Conservation (phyloP, 1,139 yeast genomes). For the Suhomyces terraborum region DNA sequence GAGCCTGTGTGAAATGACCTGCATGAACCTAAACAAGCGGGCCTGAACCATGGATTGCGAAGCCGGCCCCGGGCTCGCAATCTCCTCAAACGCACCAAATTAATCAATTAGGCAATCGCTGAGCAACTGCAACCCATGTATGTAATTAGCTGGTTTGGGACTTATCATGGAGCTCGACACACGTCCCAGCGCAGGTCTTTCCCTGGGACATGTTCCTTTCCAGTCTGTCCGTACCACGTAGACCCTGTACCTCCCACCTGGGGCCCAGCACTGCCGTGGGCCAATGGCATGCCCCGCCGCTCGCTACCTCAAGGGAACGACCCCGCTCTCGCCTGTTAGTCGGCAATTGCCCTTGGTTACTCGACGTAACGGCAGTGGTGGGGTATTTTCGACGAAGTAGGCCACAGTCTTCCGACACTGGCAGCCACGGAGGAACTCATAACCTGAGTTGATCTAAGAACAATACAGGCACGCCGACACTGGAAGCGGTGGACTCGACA, state of each 20-base stretch:
- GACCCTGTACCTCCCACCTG: no score
- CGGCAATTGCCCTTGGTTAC: conserved; percentile 2
- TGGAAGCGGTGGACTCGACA: conserved; percentile 4
- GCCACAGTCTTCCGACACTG: background rate
- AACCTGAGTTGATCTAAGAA: conserved; percentile 7
- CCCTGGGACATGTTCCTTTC: no score
- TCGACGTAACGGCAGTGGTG: conserved; percentile 5
- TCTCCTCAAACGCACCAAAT: conserved; percentile 5
- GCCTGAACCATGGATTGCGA: no score
- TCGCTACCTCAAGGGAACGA: no score
- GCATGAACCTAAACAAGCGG: no score
- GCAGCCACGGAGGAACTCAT: background rate
- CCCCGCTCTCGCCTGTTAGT: background rate
- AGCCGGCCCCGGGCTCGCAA: background rate
- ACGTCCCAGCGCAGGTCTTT: no score
- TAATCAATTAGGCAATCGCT: conserved; percentile 6
- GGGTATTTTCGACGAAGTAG: conserved; percentile 3
- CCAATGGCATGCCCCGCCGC: no score
- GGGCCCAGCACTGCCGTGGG: no score
- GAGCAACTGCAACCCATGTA: conserved; percentile 3
- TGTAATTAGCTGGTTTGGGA: conserved; percentile 9
- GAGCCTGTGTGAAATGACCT: conserved; percentile 1
- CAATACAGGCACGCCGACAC: conserved; percentile 12
- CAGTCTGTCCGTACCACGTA: no score
- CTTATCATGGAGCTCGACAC: no score